A percentile compares a stretch with the other conserved stretches of the same genome.
Evolutionary conservation across 2,329 filamentous ascomycete species (phyloP).

Genomic region (Curvularia verruculosa): DNA sequence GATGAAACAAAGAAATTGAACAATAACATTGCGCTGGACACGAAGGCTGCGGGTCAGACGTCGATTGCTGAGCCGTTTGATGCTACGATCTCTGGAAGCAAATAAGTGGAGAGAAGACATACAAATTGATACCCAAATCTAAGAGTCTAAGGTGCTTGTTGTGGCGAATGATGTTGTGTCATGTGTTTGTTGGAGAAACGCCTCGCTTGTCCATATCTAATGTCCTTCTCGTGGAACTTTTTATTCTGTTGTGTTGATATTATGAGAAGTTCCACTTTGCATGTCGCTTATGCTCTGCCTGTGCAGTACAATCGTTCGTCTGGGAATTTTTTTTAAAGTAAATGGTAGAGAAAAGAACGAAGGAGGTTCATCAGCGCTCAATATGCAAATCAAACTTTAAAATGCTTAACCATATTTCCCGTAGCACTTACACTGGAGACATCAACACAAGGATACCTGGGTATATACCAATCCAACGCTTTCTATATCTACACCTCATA

Average conservation of each 20-base stretch:
- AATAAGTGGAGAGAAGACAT: neutral
- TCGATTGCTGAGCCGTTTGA: slow-evolving; percentile 45
- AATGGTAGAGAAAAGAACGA: neutral
- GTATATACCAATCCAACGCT: neutral
- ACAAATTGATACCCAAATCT: neutral
- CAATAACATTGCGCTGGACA: slow-evolving; percentile 60
- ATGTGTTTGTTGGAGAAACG: too few relatives aligned
- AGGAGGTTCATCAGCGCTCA: neutral
- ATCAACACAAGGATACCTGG: neutral
- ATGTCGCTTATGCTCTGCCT: too few relatives aligned
- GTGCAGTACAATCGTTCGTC: neutral
- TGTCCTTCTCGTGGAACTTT: neutral
- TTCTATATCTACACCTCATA: slow-evolving; percentile 8
- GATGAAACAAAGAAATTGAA: slow-evolving; percentile 59
- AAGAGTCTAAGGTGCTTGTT: too few relatives aligned
- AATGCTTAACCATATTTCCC: neutral
- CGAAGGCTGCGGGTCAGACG: slow-evolving; percentile 54
- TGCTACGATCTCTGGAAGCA: slow-evolving; percentile 34
- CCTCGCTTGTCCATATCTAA: too few relatives aligned
- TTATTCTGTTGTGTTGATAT: neutral
- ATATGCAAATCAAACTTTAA: neutral
- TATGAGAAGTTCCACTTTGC: neutral
- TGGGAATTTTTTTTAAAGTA: neutral
- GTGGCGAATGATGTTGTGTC: too few relatives aligned
- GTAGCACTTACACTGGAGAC: neutral